Percentiles rank a stretch among this genome's conserved stretches.
Evolutionary conservation across 192 early-diverging fungal genomes (phyloP).

Genomic region (Allomyces macrogynus): DNA sequence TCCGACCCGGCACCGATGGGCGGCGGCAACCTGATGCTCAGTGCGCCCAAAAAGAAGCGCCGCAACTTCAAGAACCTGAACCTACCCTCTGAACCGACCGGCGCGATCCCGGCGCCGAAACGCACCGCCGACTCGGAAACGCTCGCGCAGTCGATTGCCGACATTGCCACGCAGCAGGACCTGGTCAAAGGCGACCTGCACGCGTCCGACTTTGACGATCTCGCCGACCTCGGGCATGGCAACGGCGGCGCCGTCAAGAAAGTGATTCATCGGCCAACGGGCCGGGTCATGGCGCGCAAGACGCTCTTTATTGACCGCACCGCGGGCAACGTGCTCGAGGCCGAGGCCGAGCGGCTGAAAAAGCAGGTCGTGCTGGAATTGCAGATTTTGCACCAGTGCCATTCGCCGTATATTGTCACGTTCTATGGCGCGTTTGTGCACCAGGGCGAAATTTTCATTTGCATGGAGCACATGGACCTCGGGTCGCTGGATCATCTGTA

Average conservation of each 20-base stretch:
- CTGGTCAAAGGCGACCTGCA: slow-evolving; percentile 56
- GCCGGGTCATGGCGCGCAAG: slow-evolving; percentile 85
- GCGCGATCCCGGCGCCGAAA: slow-evolving; percentile 5
- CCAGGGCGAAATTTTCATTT: slow-evolving; percentile 69
- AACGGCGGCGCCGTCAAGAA: slow-evolving; percentile 79
- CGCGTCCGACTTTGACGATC: slow-evolving; percentile 56
- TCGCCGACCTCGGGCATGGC: slow-evolving; percentile 72
- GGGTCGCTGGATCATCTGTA: slow-evolving; percentile 83
- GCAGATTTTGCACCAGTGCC: slow-evolving; percentile 89
- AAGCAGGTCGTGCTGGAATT: slow-evolving; percentile 77
- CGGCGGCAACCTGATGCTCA: too few species aligned
- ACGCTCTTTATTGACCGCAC: too few species aligned
- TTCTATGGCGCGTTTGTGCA: slow-evolving; percentile 92
- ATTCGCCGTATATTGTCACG: slow-evolving; percentile 82
- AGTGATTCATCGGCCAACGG: slow-evolving; percentile 68
- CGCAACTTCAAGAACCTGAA: slow-evolving; percentile 25
- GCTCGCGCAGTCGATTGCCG: slow-evolving; percentile 9
- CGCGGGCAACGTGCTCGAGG: too few species aligned
- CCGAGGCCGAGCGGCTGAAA: too few species aligned
- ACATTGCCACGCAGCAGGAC: slow-evolving; percentile 1
- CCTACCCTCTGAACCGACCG: slow-evolving; percentile 14
- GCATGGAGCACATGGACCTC: slow-evolving; percentile 96
- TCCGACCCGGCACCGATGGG: too few species aligned
- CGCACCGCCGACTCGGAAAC: slow-evolving; percentile 4
- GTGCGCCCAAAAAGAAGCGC: slow-evolving; percentile 12